Percentiles rank a stretch among this genome's conserved stretches.
Conservation (phyloP, 148 eudicot genomes). For the Euryodendron excelsum region DNA sequence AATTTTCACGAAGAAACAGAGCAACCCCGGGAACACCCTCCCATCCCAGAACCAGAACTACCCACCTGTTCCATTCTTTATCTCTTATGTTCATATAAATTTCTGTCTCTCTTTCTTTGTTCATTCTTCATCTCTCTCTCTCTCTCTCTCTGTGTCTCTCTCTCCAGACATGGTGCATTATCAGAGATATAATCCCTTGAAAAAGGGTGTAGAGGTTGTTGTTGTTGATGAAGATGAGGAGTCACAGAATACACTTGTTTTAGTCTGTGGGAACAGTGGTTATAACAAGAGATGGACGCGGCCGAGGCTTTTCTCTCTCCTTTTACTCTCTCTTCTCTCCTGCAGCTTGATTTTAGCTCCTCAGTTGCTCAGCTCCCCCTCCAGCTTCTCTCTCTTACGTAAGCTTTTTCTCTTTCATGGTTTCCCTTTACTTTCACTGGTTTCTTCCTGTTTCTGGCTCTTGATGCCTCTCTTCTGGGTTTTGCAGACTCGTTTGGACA, state of each 20-base stretch:
- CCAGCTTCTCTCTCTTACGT: slow-evolving; percentile 44
- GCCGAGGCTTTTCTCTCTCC: slow-evolving; percentile 42
- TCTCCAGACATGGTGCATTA: slow-evolving; percentile 64
- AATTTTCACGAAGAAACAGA: not conserved
- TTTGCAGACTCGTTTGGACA: slow-evolving; percentile 57
- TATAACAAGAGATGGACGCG: slow-evolving; percentile 35
- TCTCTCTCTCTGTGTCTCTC: no score
- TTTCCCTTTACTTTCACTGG: not conserved
- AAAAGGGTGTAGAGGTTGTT: slow-evolving; percentile 35
- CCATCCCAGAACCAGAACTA: not conserved
- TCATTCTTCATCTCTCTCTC: not conserved
- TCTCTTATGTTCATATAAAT: not conserved
- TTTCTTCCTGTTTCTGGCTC: slow-evolving; percentile 1
- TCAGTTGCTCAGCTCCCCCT: no score
- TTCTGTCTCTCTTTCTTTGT: not conserved
- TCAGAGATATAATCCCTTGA: slow-evolving; percentile 61
- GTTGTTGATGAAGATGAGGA: slow-evolving; percentile 53
- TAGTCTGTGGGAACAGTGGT: slow-evolving; percentile 18
- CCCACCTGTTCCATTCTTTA: not conserved
- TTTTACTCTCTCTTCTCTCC: slow-evolving; percentile 47
- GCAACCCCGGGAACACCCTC: not conserved
- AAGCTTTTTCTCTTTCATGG: slow-evolving; percentile 18
- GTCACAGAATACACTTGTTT: slow-evolving; percentile 24
- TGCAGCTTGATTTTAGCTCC: slow-evolving; percentile 46
- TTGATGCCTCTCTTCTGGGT: slow-evolving; percentile 7